phyloP scores from a whole-genome alignment of 768 basidiomycete genomes.

The Mycena filopes region DNA sequence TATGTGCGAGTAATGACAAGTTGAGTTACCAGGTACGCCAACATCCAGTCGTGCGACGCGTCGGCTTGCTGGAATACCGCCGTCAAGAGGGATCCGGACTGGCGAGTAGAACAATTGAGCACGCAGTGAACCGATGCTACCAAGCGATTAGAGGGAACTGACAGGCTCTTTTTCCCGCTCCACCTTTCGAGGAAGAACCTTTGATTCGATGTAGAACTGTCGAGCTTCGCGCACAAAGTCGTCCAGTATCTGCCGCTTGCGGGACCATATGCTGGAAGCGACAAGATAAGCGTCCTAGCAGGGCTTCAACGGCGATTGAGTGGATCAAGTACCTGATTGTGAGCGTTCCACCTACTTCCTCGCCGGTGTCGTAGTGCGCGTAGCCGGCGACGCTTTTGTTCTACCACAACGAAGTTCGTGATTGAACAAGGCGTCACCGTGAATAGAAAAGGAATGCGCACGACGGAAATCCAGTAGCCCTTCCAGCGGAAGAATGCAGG shows the following conservation, averaged over 20 bases:
- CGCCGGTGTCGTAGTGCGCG: too few species aligned
- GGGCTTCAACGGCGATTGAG: slow-evolving; percentile 16
- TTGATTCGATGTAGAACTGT: slow-evolving; percentile 26
- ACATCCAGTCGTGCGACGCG: slow-evolving; percentile 22
- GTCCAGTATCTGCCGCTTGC: slow-evolving; percentile 24
- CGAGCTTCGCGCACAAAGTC: slow-evolving; percentile 22
- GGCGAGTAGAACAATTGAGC: too few species aligned
- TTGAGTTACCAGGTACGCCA: slow-evolving; percentile 21
- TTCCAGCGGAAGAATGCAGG: slow-evolving; percentile 26
- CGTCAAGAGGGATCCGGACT: slow-evolving; percentile 18
- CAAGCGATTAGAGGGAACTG: not conserved
- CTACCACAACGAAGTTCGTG: too few species aligned
- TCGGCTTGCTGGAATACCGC: slow-evolving; percentile 20
- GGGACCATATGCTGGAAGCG: slow-evolving; percentile 22
- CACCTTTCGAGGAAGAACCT: slow-evolving; percentile 21
- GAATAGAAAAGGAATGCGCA: not conserved
- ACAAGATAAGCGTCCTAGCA: not conserved
- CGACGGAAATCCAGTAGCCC: slow-evolving; percentile 24
- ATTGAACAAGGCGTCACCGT: too few species aligned
- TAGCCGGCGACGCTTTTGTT: too few species aligned
- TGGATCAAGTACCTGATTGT: not conserved
- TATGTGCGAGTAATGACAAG: not conserved
- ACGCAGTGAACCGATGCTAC: too few species aligned
- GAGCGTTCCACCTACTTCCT: too few species aligned
- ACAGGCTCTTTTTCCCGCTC: slow-evolving; percentile 16